Conservation (phyloP, 2,329 filamentous ascomycete species). For the Colletotrichum sp. region DNA sequence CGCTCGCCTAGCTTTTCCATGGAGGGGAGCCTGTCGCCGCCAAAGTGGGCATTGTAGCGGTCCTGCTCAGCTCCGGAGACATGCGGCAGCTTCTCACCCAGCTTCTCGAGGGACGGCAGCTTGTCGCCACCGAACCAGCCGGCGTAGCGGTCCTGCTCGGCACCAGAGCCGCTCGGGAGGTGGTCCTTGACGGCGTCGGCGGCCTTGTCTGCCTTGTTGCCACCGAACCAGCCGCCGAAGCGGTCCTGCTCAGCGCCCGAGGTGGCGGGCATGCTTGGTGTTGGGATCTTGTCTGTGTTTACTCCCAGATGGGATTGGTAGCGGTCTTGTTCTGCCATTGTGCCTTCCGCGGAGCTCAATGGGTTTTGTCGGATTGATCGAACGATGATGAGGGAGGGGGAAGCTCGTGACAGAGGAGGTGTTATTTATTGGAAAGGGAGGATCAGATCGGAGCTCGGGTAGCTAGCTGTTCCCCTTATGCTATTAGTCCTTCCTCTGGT, state of each 20-base stretch:
- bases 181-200: slow-evolving; percentile 17
- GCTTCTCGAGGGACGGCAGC: not conserved
- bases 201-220: slow-evolving; percentile 7
- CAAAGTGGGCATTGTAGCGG: slow-evolving; percentile 26
- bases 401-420: not conserved
- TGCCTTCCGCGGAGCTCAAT: slow-evolving; percentile 5
- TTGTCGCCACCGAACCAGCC: slow-evolving; percentile 26
- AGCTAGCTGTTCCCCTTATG: not conserved
- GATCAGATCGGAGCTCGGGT: not conserved
- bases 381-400: not conserved
- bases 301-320: slow-evolving; percentile 21
- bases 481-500: not conserved
- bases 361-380: not conserved
- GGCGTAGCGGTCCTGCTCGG: slow-evolving; percentile 28
- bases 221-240: slow-evolving; percentile 13
- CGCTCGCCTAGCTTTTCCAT: not conserved
- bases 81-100: slow-evolving; percentile 3
- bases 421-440: not conserved
- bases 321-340: slow-evolving; percentile 26
- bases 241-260: slow-evolving; percentile 17
- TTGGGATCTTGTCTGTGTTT: slow-evolving; percentile 9
- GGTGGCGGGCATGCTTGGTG: slow-evolving; percentile 6
- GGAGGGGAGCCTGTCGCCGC: slow-evolving; percentile 17
- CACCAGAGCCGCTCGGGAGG: slow-evolving; percentile 8
- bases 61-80: slow-evolving; percentile 27